A percentile compares a stretch with the other conserved stretches of the same genome.
Evolutionary conservation across 805 yeast genomes (phyloP).

Genomic region (Starmera caribaea): DNA sequence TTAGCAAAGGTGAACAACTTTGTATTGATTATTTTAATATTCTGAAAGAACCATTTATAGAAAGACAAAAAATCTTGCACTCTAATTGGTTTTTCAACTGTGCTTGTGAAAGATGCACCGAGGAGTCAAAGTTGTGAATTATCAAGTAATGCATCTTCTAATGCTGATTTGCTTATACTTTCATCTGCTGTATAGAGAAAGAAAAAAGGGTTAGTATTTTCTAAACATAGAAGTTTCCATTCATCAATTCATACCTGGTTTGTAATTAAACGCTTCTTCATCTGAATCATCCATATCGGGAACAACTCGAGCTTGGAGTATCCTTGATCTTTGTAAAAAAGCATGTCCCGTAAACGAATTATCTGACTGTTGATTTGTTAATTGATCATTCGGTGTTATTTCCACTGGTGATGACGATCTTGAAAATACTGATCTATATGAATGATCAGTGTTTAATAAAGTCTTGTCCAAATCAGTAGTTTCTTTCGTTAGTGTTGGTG

Average conservation of each 20-base stretch:
- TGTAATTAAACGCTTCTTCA: conserved; percentile 10
- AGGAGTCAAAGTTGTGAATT: conserved; percentile 17
- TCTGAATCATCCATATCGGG: not conserved
- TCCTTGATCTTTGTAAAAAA: conserved; percentile 16
- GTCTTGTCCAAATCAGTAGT: too few species aligned
- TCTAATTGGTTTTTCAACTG: conserved; percentile 56
- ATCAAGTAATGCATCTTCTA: conserved; percentile 32
- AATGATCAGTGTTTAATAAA: too few species aligned
- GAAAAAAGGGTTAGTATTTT: conserved; percentile 3
- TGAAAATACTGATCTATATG: too few species aligned
- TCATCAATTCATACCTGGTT: conserved; percentile 23
- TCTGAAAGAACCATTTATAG: conserved; percentile 26
- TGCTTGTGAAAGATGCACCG: conserved; percentile 36
- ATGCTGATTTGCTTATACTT: conserved; percentile 29
- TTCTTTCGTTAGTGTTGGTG: too few species aligned
- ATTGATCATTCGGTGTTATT: too few species aligned
- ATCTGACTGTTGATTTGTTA: not conserved
- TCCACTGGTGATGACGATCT: too few species aligned
- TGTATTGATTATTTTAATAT: conserved; percentile 55
- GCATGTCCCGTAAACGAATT: conserved; percentile 8
- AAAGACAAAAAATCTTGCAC: conserved; percentile 31
- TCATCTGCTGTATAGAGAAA: conserved; percentile 7
- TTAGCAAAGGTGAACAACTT: conserved; percentile 37
- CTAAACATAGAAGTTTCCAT: not conserved
- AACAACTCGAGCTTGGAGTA: conserved; percentile 13